Base-by-base conservation (phyloP, 116 monocot genomes). In the Posidonia oceanica region DNA sequence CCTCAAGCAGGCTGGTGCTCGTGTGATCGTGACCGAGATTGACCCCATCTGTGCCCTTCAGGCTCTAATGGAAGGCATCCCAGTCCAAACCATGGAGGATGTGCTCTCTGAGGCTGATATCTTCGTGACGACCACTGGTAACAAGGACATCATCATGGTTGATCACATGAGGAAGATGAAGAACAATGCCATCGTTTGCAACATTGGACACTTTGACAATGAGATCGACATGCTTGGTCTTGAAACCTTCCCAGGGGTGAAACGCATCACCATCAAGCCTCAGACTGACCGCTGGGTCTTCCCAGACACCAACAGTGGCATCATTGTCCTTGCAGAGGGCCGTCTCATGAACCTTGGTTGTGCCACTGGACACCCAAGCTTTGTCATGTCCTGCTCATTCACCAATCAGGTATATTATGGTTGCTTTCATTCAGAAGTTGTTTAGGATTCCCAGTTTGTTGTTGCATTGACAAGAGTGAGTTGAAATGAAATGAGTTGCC, bases 341-440 rank as follows among this genome's bases (percentile, higher is more conserved):
- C 87, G 94, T 15, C 81, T 94, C 41, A 94, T 94, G 90, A 94
- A 90, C 80, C 94, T 94, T 51, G 90, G 90, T 0, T 94, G 94
- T 21, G 94, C 94, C 48, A 94, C 90, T 6, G 90, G 94, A 1
- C 90, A 94, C 54, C 94, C 94, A 39, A 94, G 94, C 77, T 94
- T 94, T 69, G 94, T 94, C 78, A 94, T 94, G 94, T 94, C 94
- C 71, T 94, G 94, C 80, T 94, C 94, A 65, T 90, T 94, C 80
- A 94, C 94, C 76, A 90, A 94, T 82, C 90, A 94, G 87, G 88
- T 92, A 80, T 22, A 22, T 18, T 7, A 36, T 29, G 15, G 3
- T 2, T 39, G 0, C 13, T 64, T 64, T 7, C 8, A 10, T 8
- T 42, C 42, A 42, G 42, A 42, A 8, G 12, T 48, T 48, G 48